Evolutionary conservation across 345 rosid species (phyloP), one percentile per base, ranked within the genome.

Genomic region (Erucastrum elatum): DNA sequence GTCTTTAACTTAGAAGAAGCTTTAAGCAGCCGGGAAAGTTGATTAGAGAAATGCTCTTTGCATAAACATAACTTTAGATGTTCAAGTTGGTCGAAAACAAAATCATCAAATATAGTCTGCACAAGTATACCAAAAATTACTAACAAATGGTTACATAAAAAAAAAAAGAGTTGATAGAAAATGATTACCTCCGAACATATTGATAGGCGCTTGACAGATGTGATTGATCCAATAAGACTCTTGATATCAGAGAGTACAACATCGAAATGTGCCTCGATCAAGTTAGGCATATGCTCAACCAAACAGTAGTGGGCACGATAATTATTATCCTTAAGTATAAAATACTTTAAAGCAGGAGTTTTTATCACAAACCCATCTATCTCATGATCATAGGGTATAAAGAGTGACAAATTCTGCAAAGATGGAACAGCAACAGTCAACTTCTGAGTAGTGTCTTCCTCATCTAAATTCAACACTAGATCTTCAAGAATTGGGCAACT

Each of bases 321-420:
- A 46, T 41, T 16, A 41, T 10, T 0, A 63, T 17, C 70, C 3
- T 0, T 0, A 17, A 74, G 35, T 64, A 33, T 17, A 10, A 64
- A 13, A 53, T 74, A 33, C 63, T 31, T 8, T 49, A 74, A 64
- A 73, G 25, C 17, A 46, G 77, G 76, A 44, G 76, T 62, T 6
- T 29, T 0, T 44, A 72, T 62, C 68, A 44, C 68, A 29, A 62
- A 16, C 68, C 60, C 44, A 16, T 10, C 31, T 29, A 72, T 3
- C 6, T 2, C 4, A 62, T 0, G 0, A 41, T 13, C 3, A 3
- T 10, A 41, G 3, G 16, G 67, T 39, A 39, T 33, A 17, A 0
- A 60, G 59, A 72, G 10, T 15, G 76, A 41, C 16, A 72, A 72
- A 27, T 26, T 39, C 68, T 5, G 30, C 75, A 72, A 72, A 41